These are phyloP conservation scores for Pseudopyricularia cyperi DNA, from an alignment of 2,329 filamentous ascomycete genomes.

Conservation along the genomic window DNA sequence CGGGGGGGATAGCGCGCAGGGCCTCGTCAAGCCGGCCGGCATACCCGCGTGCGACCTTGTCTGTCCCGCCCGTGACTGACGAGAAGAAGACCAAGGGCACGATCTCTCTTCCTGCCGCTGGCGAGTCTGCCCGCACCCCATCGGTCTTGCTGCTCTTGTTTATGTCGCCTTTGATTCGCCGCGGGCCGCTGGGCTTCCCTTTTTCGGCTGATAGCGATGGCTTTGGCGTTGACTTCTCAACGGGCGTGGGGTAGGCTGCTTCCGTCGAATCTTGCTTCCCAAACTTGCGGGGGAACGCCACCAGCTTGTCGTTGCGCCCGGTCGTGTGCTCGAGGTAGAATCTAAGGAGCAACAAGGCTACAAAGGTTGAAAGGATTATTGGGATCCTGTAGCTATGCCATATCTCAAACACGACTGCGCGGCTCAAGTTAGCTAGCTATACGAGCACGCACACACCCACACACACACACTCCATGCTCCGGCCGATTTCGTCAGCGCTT, in stretches of 20 bases:
- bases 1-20: slow-evolving; percentile 32
- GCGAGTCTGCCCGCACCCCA: slow-evolving; percentile 9
- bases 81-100: slow-evolving; percentile 80
- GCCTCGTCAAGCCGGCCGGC: slow-evolving; percentile 37
- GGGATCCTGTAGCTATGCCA: slow-evolving; percentile 35
- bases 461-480: too few relatives aligned
- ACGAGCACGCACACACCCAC: too few relatives aligned
- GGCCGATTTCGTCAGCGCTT: too few relatives aligned
- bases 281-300: slow-evolving; percentile 23
- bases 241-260: background rate
- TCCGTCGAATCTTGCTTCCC: slow-evolving; percentile 5
- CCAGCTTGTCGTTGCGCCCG: slow-evolving; percentile 17
- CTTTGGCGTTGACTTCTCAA: slow-evolving; percentile 6
- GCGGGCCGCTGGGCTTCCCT: slow-evolving; percentile 26
- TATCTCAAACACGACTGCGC: slow-evolving; percentile 17
- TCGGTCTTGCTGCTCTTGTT: slow-evolving; percentile 12
- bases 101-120: slow-evolving; percentile 26
- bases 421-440: too few relatives aligned
- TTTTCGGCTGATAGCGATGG: slow-evolving; percentile 4
- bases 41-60: slow-evolving; percentile 56
- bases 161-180: slow-evolving; percentile 30
- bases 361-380: slow-evolving; percentile 25
- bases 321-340: slow-evolving; percentile 27
- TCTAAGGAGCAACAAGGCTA: slow-evolving; percentile 23
- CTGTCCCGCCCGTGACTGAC: slow-evolving; percentile 73